Conservation (phyloP, 805 yeast species). For the Pichia cephalocereana region DNA sequence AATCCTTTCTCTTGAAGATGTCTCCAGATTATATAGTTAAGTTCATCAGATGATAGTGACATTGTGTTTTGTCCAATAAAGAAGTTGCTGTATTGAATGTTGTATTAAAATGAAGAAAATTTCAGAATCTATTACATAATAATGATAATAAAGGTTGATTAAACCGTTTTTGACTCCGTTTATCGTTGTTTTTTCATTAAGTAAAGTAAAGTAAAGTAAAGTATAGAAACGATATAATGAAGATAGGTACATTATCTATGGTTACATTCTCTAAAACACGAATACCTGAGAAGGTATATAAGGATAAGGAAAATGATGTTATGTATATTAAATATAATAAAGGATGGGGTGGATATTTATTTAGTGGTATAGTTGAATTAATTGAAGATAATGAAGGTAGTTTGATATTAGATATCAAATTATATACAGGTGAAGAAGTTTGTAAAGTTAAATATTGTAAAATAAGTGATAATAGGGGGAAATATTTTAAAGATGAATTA, state of each 20-base stretch:
- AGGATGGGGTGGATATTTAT: neutral
- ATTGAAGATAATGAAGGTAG: neutral
- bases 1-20: constrained; percentile 80
- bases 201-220: too few relatives aligned
- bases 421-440: constrained; percentile 11
- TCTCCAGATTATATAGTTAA: constrained; percentile 88
- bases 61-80: constrained; percentile 17
- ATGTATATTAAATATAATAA: neutral
- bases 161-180: too few relatives aligned
- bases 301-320: neutral
- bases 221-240: too few relatives aligned
- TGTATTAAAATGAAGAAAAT: too few relatives aligned
- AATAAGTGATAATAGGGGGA: neutral
- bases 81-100: too few relatives aligned
- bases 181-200: too few relatives aligned
- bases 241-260: too few relatives aligned
- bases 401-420: constrained; percentile 10
- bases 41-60: constrained; percentile 77
- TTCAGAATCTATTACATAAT: too few relatives aligned
- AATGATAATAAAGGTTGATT: too few relatives aligned
- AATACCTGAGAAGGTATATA: constrained; percentile 18
- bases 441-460: neutral
- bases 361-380: neutral
- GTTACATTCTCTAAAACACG: too few relatives aligned
- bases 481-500: too few relatives aligned